Conservation (phyloP, 1,284 basidiomycete genomes). For the Ganoderma boninense region DNA sequence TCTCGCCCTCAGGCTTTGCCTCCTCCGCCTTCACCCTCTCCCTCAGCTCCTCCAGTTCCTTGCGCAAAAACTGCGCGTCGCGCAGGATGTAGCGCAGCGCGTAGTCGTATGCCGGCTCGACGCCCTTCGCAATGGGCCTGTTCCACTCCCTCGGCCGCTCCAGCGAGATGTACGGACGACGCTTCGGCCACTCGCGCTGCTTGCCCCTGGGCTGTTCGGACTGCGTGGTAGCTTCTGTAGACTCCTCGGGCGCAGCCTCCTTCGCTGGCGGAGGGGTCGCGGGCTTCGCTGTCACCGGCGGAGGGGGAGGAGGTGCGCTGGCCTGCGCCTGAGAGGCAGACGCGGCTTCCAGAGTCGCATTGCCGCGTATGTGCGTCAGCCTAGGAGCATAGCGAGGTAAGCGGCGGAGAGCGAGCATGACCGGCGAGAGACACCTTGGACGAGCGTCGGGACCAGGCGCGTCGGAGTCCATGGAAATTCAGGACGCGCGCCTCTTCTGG, state of each 20-base stretch:
- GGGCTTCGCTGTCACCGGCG: slow-evolving; percentile 29
- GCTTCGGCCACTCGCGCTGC: slow-evolving; percentile 35
- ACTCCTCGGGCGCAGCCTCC: slow-evolving; percentile 12
- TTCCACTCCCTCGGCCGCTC: slow-evolving; percentile 68
- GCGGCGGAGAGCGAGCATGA: slow-evolving; percentile 41
- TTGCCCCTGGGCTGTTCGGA: slow-evolving; percentile 18
- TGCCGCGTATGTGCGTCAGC: slow-evolving; percentile 37
- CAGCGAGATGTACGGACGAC: slow-evolving; percentile 58
- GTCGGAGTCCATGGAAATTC: slow-evolving; percentile 28
- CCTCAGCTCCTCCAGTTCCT: slow-evolving; percentile 54
- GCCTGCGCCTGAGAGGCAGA: slow-evolving; percentile 25
- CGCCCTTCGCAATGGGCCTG: slow-evolving; percentile 69
- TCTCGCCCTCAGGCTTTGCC: slow-evolving; percentile 32
- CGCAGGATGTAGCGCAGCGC: slow-evolving; percentile 72
- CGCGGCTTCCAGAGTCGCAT: slow-evolving; percentile 38
- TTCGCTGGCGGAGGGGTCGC: slow-evolving; percentile 15
- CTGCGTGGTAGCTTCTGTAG: slow-evolving; percentile 2
- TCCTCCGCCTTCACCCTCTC: slow-evolving; percentile 40
- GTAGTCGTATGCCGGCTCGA: slow-evolving; percentile 85
- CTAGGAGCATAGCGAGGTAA: slow-evolving; percentile 34
- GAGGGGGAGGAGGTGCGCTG: slow-evolving; percentile 30
- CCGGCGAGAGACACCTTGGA: slow-evolving; percentile 15
- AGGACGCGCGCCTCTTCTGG: slow-evolving; percentile 16
- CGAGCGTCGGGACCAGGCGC: slow-evolving; percentile 14
- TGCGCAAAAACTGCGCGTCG: slow-evolving; percentile 54